These are phyloP conservation scores for Suhomyces ambrosiae DNA, from an alignment of 1,139 yeast species.

Conservation along the genomic window DNA sequence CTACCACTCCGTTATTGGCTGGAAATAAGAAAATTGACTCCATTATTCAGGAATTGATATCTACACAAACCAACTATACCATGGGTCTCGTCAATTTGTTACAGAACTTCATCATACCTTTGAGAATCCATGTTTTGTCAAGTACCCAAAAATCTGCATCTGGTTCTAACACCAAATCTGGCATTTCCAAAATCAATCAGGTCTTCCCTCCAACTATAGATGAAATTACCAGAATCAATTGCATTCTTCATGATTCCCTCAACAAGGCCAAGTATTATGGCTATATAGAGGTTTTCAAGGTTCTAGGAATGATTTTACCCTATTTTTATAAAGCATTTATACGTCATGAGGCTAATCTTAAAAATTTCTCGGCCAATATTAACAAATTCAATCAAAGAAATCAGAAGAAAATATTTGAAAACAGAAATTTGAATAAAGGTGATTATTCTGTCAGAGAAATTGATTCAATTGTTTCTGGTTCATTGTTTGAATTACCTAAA, in stretches of 20 bases:
- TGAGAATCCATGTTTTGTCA: conserved; percentile 66
- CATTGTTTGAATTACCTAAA: conserved; percentile 66
- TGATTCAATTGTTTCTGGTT: conserved; percentile 69
- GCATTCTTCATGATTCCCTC: conserved; percentile 76
- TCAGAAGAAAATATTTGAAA: conserved; percentile 44
- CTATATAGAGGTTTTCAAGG: conserved; percentile 69
- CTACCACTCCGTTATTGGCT: conserved; percentile 20
- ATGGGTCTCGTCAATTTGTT: conserved; percentile 69
- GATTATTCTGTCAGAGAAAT: conserved; percentile 58
- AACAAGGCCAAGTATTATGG: conserved; percentile 69
- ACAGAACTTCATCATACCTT: conserved; percentile 77
- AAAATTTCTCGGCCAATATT: conserved; percentile 39
- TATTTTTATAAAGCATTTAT: conserved; percentile 90
- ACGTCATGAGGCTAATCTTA: conserved; percentile 81
- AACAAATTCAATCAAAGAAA: conserved; percentile 51
- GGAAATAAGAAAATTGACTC: conserved; percentile 32
- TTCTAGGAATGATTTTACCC: conserved; percentile 79
- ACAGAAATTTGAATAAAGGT: conserved; percentile 33
- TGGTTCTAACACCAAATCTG: conserved; percentile 40
- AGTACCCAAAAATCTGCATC: conserved; percentile 5
- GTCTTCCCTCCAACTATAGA: conserved; percentile 94
- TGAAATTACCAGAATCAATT: conserved; percentile 85
- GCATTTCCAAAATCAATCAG: conserved; percentile 66
- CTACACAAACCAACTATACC: conserved; percentile 74
- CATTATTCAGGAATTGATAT: conserved; percentile 65